Evolutionary conservation across 768 basidiomycete species (phyloP).

Genomic region (Gymnopilus junonius): DNA sequence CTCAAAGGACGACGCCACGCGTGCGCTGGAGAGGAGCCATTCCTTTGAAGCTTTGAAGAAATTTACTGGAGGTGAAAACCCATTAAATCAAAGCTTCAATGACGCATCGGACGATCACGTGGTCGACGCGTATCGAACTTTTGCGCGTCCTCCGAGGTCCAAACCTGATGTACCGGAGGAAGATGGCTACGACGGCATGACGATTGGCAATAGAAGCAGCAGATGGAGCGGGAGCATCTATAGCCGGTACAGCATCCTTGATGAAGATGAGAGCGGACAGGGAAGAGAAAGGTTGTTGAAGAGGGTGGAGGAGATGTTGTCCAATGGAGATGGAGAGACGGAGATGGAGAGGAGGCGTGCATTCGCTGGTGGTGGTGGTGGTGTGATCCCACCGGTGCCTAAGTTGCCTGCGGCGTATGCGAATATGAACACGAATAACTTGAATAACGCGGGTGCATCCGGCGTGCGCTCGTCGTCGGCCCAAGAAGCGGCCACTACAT

Average conservation of each 20-base stretch:
- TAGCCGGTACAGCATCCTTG: slow-evolving; percentile 56
- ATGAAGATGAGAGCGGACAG: slow-evolving; percentile 51
- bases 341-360: slow-evolving; percentile 20
- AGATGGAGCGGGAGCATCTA: slow-evolving; percentile 53
- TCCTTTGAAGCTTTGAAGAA: slow-evolving; percentile 27
- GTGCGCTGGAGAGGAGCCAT: slow-evolving; percentile 33
- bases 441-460: not conserved
- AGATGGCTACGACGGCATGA: slow-evolving; percentile 24
- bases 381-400: slow-evolving; percentile 48
- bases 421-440: slow-evolving; percentile 1
- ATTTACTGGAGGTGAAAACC: not conserved
- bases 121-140: not conserved
- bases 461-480: not conserved
- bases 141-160: not conserved
- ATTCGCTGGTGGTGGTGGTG: slow-evolving; percentile 9
- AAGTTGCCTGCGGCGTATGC: slow-evolving; percentile 40
- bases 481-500: not conserved
- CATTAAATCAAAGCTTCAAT: slow-evolving; percentile 10
- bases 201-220: slow-evolving; percentile 35
- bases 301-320: slow-evolving; percentile 57
- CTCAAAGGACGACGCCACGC: slow-evolving; percentile 8
- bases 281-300: slow-evolving; percentile 53
- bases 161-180: slow-evolving; percentile 4
- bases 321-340: slow-evolving; percentile 22
- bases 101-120: not conserved